Evolutionary conservation across 768 basidiomycete genomes (phyloP).

Genomic region (Sporobolomyces pararoseus): DNA sequence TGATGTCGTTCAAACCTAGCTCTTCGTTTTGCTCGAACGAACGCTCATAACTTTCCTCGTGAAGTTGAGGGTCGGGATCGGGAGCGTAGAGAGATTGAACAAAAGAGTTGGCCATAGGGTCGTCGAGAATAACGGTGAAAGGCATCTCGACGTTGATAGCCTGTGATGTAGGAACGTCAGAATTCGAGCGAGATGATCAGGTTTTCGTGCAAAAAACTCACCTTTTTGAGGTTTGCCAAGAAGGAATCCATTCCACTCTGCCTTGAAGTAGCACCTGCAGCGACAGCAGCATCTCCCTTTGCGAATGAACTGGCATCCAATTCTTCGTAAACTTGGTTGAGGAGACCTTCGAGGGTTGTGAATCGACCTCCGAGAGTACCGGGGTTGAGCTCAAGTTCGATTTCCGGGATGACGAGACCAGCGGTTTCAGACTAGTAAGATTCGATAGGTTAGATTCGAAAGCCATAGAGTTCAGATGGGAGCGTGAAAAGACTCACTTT

Average conservation of each 20-base stretch:
- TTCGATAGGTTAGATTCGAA: too few species aligned
- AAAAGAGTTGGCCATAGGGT: conserved; percentile 92
- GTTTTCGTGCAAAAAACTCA: conserved; percentile 47
- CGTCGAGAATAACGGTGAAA: conserved; percentile 91
- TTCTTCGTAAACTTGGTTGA: conserved; percentile 92
- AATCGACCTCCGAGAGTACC: conserved; percentile 96
- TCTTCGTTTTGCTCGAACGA: conserved; percentile 90
- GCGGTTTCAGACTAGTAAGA: conserved; percentile 77
- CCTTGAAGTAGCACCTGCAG: conserved; percentile 50
- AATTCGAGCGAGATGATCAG: too few species aligned
- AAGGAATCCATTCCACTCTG: conserved; percentile 62
- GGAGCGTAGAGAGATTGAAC: conserved; percentile 96
- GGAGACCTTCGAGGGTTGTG: conserved; percentile 92
- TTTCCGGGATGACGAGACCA: conserved; percentile 85
- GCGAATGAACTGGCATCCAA: conserved; percentile 81
- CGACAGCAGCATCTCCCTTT: conserved; percentile 60
- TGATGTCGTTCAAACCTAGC: conserved; percentile 61
- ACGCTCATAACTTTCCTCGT: conserved; percentile 73
- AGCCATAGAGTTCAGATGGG: background rate
- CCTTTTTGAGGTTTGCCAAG: conserved; percentile 69
- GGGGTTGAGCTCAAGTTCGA: conserved; percentile 81
- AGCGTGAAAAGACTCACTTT: conserved; percentile 59
- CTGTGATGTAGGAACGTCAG: conserved; percentile 50
- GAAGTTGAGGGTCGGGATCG: conserved; percentile 92
- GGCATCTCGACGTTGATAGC: conserved; percentile 71